Conservation (phyloP, 1,284 basidiomycete species). For the Cryptococcus sp. region DNA sequence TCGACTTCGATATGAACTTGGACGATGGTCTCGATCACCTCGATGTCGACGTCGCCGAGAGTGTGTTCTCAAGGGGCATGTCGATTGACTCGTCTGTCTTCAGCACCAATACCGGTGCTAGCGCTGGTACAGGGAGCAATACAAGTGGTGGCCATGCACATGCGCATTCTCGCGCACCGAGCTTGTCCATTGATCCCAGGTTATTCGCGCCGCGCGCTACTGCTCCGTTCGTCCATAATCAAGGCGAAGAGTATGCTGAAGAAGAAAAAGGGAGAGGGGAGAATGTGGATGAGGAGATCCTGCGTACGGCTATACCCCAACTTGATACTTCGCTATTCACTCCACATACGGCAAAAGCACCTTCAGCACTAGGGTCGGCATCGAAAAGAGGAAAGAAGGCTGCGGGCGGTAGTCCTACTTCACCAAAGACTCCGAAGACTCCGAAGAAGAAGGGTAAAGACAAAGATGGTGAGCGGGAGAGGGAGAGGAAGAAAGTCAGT, state of each 20-base stretch:
- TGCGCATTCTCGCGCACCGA: conserved; percentile 3
- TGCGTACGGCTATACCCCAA: too few species aligned
- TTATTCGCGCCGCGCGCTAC: conserved; percentile 19
- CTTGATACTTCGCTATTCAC: too few species aligned
- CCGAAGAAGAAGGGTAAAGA: conserved; percentile 9
- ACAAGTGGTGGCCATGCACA: background rate
- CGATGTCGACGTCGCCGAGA: background rate
- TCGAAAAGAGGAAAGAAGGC: too few species aligned
- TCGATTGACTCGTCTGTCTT: too few species aligned
- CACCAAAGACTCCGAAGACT: background rate
- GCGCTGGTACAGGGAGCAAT: too few species aligned
- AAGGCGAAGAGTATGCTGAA: conserved; percentile 9
- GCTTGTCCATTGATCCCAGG: conserved; percentile 33
- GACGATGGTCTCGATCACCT: background rate
- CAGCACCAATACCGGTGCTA: too few species aligned
- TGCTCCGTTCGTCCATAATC: background rate
- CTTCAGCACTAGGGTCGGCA: too few species aligned
- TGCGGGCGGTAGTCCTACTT: too few species aligned
- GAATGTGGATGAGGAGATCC: conserved; percentile 7
- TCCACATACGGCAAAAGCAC: too few species aligned
- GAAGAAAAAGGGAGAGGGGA: conserved; percentile 9
- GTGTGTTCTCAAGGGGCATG: background rate
- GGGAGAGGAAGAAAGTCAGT: conserved; percentile 26
- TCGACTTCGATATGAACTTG: conserved; percentile 3
- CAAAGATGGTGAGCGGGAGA: background rate